Base-by-base conservation (phyloP, 2,329 filamentous ascomycete species). In the Trichophyton rubrum region DNA sequence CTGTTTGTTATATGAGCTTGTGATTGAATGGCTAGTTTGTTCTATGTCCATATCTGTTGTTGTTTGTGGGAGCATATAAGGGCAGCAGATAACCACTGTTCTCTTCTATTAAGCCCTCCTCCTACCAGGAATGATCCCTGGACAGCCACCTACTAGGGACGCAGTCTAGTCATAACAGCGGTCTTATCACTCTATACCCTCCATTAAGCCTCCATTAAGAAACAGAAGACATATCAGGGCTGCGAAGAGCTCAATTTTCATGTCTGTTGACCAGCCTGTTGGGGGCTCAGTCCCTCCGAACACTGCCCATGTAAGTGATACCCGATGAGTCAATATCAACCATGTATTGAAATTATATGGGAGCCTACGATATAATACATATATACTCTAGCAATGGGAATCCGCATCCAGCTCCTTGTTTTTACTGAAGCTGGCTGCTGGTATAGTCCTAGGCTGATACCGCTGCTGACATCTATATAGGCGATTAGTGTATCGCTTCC, bases 401-500 rank as follows among this genome's bases (percentile, higher is more conserved):
- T 17, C 7, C 5, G 24, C 8, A 30, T 9, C 3, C 43, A 1
- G 20, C 8, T 24, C 8, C 17, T 24, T 24, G 13, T 47, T 20
- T 47, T 20, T 47, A 22, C 4, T 3, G 43, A 11, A 22, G 6
- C 8, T 11, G n/a, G 9, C 22, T 30, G 5, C 38, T 40, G 15
- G 7, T 20, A n/a, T 13, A 7, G 13, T 30, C 30, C 55, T 43
- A 22, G 13, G 11, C 3, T 49, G 8, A 27, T 3, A 15, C 11
- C 27, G 2, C 33, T 60, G 41, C 63, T 66, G 49, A 62, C 51
- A 59, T 20, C 59, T 27, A 43, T n/a, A 59, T 60, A 96, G 91
- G 93, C 92, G 65, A 89, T 97, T 65, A 97, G 92, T 73, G 92
- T 97, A 47, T 97, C 93, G 15, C 78, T 99, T 27, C 93, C 93